These are phyloP conservation scores for Casaregolazyma lundiana DNA, from an alignment of 1,139 yeast species.

Conservation along the genomic window DNA sequence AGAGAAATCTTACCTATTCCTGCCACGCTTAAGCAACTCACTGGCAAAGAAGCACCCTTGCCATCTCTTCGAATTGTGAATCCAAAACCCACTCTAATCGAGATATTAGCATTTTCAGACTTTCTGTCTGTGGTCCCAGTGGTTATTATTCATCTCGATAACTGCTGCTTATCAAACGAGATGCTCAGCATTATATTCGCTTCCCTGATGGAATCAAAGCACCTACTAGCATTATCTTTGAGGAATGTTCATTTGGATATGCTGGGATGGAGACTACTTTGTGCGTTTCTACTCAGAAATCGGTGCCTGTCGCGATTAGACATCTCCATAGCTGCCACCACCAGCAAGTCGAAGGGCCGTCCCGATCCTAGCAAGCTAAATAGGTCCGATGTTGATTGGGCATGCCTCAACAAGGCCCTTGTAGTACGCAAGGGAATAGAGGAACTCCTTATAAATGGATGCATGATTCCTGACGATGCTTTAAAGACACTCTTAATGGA, in stretches of 20 bases:
- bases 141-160: conserved; percentile 72
- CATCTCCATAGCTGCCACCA: conserved; percentile 33
- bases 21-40: conserved; percentile 80
- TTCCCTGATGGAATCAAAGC: conserved; percentile 53
- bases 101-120: conserved; percentile 81
- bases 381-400: conserved; percentile 76
- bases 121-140: conserved; percentile 82
- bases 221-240: conserved; percentile 66
- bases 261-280: conserved; percentile 68
- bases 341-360: conserved; percentile 4
- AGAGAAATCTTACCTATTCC: conserved; percentile 92
- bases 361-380: conserved; percentile 11
- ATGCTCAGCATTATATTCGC: conserved; percentile 70
- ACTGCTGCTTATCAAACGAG: conserved; percentile 71
- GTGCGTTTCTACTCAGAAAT: conserved; percentile 64
- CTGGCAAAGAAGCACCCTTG: conserved; percentile 68
- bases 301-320: conserved; percentile 61
- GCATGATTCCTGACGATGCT: conserved; percentile 52
- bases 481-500: conserved; percentile 45
- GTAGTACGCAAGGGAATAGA: conserved; percentile 66
- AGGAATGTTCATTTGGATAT: conserved; percentile 72
- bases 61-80: conserved; percentile 74
- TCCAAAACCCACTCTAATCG: conserved; percentile 88
- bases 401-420: conserved; percentile 56
- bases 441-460: conserved; percentile 78